phyloP scores from a whole-genome alignment of 2,329 filamentous ascomycete species.

The Pseudogymnoascus sp. region DNA sequence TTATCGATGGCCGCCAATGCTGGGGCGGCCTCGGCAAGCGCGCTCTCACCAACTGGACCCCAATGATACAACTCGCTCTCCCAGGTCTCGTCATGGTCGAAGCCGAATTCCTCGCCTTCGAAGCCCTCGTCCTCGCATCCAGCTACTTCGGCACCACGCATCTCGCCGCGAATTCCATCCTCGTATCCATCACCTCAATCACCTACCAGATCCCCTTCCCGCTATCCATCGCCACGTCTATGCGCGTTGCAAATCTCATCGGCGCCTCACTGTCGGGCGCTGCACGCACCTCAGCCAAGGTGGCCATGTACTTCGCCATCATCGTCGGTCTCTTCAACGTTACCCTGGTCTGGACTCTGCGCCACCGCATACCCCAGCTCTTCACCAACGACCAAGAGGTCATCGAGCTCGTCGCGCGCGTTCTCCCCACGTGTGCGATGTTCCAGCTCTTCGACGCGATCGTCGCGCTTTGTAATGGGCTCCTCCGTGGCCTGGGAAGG shows the following conservation, averaged over 20 bases:
- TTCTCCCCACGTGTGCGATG: slow-evolving; percentile 73
- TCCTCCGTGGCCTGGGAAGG: slow-evolving; percentile 78
- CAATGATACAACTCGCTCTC: slow-evolving; percentile 80
- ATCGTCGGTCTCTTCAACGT: slow-evolving; percentile 76
- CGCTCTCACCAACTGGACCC: slow-evolving; percentile 67
- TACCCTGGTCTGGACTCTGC: slow-evolving; percentile 57
- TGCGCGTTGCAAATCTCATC: slow-evolving; percentile 84
- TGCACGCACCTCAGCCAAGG: slow-evolving; percentile 72
- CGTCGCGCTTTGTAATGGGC: slow-evolving; percentile 71
- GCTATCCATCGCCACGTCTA: slow-evolving; percentile 79
- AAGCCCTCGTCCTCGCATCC: slow-evolving; percentile 77
- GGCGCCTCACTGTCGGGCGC: slow-evolving; percentile 76
- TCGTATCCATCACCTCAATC: slow-evolving; percentile 69
- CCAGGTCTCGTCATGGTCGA: slow-evolving; percentile 91
- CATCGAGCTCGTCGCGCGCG: slow-evolving; percentile 56
- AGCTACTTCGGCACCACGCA: slow-evolving; percentile 72
- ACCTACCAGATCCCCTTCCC: slow-evolving; percentile 92
- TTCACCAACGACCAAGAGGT: slow-evolving; percentile 71
- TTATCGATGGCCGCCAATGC: slow-evolving; percentile 65
- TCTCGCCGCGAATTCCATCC: slow-evolving; percentile 80
- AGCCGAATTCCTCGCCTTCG: slow-evolving; percentile 89
- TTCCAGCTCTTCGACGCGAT: slow-evolving; percentile 88
- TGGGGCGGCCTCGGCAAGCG: slow-evolving; percentile 72
- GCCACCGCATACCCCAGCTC: slow-evolving; percentile 67
- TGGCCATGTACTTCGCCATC: slow-evolving; percentile 60